Conservation (phyloP, 2,329 filamentous ascomycete genomes). For the Thielaviopsis euricoi region DNA sequence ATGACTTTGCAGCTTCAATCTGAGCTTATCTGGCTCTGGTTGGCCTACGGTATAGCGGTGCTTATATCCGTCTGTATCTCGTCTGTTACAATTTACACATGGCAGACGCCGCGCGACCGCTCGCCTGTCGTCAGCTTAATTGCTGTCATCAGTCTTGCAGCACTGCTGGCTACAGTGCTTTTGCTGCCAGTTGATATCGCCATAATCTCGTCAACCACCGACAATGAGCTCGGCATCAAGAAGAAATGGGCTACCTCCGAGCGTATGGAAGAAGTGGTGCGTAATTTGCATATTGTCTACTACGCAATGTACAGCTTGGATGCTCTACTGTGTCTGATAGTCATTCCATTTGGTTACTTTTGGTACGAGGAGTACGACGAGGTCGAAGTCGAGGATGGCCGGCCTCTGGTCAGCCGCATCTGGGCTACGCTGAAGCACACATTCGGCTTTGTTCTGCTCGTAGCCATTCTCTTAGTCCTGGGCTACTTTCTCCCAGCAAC, state of each 20-base stretch:
- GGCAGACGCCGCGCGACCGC: constrained; percentile 77
- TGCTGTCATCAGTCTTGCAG: constrained; percentile 72
- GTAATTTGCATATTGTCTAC: constrained; percentile 75
- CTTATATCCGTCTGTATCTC: constrained; percentile 60
- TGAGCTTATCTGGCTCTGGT: constrained; percentile 95
- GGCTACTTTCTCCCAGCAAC: constrained; percentile 76
- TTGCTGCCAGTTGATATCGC: constrained; percentile 91
- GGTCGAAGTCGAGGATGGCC: constrained; percentile 63
- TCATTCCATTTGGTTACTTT: constrained; percentile 94
- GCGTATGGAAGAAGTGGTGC: constrained; percentile 59
- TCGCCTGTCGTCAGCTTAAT: constrained; percentile 68
- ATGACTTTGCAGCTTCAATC: constrained; percentile 29
- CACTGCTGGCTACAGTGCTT: constrained; percentile 79
- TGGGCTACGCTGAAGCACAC: constrained; percentile 87
- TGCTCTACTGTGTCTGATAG: constrained; percentile 69
- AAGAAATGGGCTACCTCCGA: constrained; percentile 89
- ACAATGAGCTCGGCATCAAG: constrained; percentile 58
- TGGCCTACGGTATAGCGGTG: constrained; percentile 74
- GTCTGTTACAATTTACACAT: constrained; percentile 74
- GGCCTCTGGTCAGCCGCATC: constrained; percentile 54
- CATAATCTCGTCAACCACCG: constrained; percentile 75
- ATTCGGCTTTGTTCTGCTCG: constrained; percentile 61
- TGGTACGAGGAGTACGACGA: constrained; percentile 97
- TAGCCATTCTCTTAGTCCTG: constrained; percentile 71
- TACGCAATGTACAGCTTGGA: constrained; percentile 87